A percentile compares a stretch with the other conserved stretches of the same genome.
Conservation (phyloP, 768 basidiomycete genomes). For the Rhizopogon vesiculosus region DNA sequence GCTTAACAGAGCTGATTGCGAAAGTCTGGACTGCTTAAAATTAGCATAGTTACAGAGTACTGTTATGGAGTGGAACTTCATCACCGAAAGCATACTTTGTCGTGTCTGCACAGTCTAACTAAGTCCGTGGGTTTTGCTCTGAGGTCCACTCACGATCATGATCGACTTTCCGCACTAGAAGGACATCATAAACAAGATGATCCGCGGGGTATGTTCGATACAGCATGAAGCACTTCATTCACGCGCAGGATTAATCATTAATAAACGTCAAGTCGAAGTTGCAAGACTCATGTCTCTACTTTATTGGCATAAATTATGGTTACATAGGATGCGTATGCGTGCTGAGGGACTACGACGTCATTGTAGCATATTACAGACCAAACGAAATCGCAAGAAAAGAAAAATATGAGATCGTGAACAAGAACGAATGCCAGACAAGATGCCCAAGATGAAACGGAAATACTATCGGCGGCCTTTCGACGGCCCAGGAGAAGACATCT, state of each 20-base stretch:
- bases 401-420: neutral
- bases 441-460: neutral
- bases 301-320: too few species aligned
- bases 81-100: slow-evolving; percentile 39
- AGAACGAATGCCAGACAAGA: neutral
- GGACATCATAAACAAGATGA: slow-evolving; percentile 40
- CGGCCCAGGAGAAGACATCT: neutral
- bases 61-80: slow-evolving; percentile 33
- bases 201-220: slow-evolving; percentile 22
- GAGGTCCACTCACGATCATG: too few species aligned
- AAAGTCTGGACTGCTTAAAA: slow-evolving; percentile 76
- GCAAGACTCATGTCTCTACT: too few species aligned
- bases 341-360: neutral
- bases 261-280: too few species aligned
- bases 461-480: neutral
- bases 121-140: slow-evolving; percentile 30
- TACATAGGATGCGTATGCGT: too few species aligned
- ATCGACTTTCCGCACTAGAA: slow-evolving; percentile 12
- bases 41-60: slow-evolving; percentile 37
- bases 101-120: slow-evolving; percentile 33
- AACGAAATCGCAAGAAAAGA: neutral
- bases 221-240: too few species aligned
- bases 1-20: slow-evolving; percentile 80
- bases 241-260: slow-evolving; percentile 10
- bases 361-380: neutral